Evolutionary conservation across 163 green algal species (phyloP), one percentile per base, ranked within the genome.

Genomic region (Chlamydomonas reinhardtii): DNA sequence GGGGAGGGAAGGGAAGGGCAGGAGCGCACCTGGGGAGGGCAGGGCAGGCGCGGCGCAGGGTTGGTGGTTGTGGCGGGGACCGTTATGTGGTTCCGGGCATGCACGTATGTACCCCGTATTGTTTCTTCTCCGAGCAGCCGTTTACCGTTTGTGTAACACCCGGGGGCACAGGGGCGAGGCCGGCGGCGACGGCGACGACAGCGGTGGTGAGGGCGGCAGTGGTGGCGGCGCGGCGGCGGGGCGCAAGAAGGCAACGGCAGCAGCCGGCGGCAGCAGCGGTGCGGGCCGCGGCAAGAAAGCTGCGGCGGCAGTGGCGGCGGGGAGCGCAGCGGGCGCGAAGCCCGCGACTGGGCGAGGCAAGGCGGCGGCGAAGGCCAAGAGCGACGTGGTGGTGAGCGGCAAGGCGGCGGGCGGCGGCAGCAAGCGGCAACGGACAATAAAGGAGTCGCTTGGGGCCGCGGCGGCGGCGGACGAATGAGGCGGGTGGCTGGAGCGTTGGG

Each of bases 361-460:
- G 62, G 76, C 35, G 27, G 62, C 61, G 39, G 62, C 76, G 27
- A 37, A 25, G 37, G 37, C 35, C 32, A 27, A 56, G 16, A 54
- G 15, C 6, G 54, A 56, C 2, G 74, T 15, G 1, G 54, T 54
- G 1, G 59, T 34, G 16, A 43, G 22, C 0, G 73, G 37, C 43
- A 29, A 15, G 19, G 64, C 32, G 25, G 17, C 64, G 15, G 34
- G 39, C 22, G 27, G 24, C 9, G 76, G 62, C 16, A 32, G 16
- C 29, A 84, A 84, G 76, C 76, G 76, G 27, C 76, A 84, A 31
- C 76, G 76, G 16, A 84, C 76, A 8, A 54, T 84, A 14, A 25
- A 64, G 64, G 76, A 84, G 39, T 14, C 64, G 0, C 39, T 84
- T 9, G 43, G 43, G 27, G 70, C 22, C 37, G 37, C 14, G 32